These are phyloP conservation scores for Capniomyces stellatus DNA, from an alignment of 371 early-diverging fungal genomes.

Conservation along the genomic window DNA sequence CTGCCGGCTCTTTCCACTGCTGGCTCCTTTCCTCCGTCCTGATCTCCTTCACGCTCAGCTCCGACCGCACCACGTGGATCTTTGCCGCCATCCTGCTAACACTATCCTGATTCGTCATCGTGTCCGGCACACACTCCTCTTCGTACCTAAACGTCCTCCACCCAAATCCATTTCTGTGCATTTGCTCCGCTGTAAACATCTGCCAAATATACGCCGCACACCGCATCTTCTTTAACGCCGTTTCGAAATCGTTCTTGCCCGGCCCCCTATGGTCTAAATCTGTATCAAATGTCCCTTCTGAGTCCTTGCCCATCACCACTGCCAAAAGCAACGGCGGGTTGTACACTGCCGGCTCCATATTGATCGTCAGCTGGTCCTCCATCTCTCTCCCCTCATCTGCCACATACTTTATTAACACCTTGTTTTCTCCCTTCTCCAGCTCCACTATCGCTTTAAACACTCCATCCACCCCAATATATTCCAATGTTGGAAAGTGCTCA, in stretches of 20 bases:
- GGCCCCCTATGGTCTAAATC: conserved; percentile 29
- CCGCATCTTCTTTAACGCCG: conserved; percentile 33
- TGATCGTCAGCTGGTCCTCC: conserved; percentile 14
- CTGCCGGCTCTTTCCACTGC: conserved; percentile 27
- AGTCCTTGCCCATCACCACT: conserved; percentile 38
- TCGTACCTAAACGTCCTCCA: conserved; percentile 47
- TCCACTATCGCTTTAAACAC: conserved; percentile 43
- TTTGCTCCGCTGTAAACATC: conserved; percentile 48
- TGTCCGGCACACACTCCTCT: conserved; percentile 33
- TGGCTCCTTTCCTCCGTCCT: conserved; percentile 36
- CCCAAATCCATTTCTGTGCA: conserved; percentile 39
- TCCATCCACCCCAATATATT: conserved; percentile 34
- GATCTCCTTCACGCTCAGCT: conserved; percentile 30
- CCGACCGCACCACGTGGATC: conserved; percentile 34
- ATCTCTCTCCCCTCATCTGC: conserved; percentile 6
- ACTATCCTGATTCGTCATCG: conserved; percentile 25
- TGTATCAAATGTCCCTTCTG: conserved; percentile 34
- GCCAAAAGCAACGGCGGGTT: conserved; percentile 37
- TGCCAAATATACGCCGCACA: conserved; percentile 54
- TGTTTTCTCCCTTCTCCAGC: conserved; percentile 35
- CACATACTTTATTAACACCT: conserved; percentile 25
- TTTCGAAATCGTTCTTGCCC: conserved; percentile 22
- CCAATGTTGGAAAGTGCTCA: conserved; percentile 28
- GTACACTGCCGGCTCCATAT: conserved; percentile 33
- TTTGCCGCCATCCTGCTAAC: conserved; percentile 30